Evolutionary conservation across 129 eudicot species (phyloP).

Genomic region (Ambrosia artemisiifolia): DNA sequence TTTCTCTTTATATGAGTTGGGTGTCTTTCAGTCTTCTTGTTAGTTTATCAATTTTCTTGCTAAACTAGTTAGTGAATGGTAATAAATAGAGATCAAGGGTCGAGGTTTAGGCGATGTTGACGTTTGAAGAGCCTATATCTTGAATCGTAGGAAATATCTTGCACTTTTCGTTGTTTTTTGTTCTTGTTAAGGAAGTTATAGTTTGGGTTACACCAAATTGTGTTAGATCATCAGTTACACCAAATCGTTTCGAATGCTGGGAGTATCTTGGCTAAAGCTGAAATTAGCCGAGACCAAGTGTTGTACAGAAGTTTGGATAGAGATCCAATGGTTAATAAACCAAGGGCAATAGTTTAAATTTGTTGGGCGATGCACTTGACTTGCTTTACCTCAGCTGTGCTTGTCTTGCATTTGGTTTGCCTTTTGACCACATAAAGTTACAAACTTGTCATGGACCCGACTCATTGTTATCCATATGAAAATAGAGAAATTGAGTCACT

Average conservation of each 20-base stretch:
- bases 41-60: neutral
- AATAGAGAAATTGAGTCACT: no score
- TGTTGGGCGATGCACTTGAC: neutral
- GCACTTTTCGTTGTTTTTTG: neutral
- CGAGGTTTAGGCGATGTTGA: neutral
- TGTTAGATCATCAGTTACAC: neutral
- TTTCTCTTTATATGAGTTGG: neutral
- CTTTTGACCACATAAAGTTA: neutral
- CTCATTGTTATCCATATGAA: no score
- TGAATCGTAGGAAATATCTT: neutral
- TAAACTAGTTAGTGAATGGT: neutral
- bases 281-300: neutral
- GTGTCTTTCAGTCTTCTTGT: neutral
- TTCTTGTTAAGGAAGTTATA: neutral
- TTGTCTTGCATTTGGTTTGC: neutral
- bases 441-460: no score
- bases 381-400: neutral
- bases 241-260: neutral
- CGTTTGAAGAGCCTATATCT: neutral
- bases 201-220: neutral
- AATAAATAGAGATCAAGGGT: neutral
- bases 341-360: neutral
- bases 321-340: neutral
- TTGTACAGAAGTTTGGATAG: neutral
- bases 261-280: neutral